Evolutionary conservation across 2,329 filamentous ascomycete genomes (phyloP), one percentile per base, ranked within the genome.

Genomic region (Dactylellina parvicollis): DNA sequence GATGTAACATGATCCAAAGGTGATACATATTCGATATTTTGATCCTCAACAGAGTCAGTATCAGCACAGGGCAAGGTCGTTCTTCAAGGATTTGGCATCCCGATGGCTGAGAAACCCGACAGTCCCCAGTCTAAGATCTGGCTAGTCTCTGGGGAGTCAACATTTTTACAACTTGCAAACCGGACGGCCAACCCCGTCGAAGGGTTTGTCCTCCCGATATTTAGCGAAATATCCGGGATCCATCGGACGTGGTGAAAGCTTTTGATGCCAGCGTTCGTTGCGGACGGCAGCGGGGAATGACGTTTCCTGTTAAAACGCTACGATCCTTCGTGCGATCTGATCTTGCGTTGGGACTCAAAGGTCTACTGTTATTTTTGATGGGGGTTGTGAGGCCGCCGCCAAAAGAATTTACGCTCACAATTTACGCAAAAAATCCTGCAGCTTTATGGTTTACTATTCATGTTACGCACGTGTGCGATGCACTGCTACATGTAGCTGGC

Each of bases 401-500:
- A n/a, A 40, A 38, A 26, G 30, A 26, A 40, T 62, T 44, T 42
- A 56, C 47, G 46, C 55, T 61, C 38, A 30, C 20, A 26, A 34
- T 14, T 42, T 52, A 40, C 59, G 40, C 66, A 71, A 40, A 55
- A 42, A 56, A 60, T 47, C 16, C 40, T 64, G 66, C 66, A 64
- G 26, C 26, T 34, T 30, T 34, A 40, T 64, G 50, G 50, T 46
- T 64, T 72, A 72, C 57, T 71, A 71, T 71, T 72, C 66, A 72
- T 44, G 14, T 34, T 50, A 59, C 47, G 69, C 69, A 73, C 69
- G 69, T 73, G 69, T n/a, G n/a, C 54, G 46, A 49, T 34, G 49
- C 34, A 18, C 55, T 38, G 47, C 34, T 50, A 52, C 44, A 40
- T 28, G 40, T 62, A 22, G 56, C 56, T n/a, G 16, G n/a, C 18